Evolutionary conservation across 768 basidiomycete species (phyloP), one percentile per base, ranked within the genome.

Genomic region (Leccinum aurantiacum): DNA sequence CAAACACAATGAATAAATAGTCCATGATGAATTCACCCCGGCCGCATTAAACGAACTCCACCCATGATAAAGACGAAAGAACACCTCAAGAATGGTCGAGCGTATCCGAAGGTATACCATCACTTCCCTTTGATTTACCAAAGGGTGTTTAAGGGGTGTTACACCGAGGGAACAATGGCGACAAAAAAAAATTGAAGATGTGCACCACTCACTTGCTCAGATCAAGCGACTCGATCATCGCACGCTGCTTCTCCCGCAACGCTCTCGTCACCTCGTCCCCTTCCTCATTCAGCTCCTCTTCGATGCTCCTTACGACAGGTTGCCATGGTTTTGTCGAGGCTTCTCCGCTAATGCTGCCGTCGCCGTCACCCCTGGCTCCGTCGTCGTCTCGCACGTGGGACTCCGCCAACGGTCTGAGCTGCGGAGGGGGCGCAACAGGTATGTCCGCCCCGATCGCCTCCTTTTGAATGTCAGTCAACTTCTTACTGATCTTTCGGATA

Each of bases 201-300:
- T 19, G 44, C 17, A n/a, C 41, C 50, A 81, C 92, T 82, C 70
- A 98, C 94, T 89, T 89, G 76, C 80, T 84, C 60, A 98, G 75
- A 76, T 98, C 94, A 31, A 99, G 80, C 22, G 91, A 84, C 64
- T 93, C 87, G 53, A 98, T 87, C 80, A 98, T 85, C 73, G 90
- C 89, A 24, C 89, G 80, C 75, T 98, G 95, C 73, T 89, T 84
- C 75, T 89, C 88, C 31, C 77, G 73, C 64, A 84, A 75, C 58
- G 66, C 66, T 52, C 70, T 75, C 54, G 88, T 79, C 53, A 83
- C 88, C 63, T 83, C 82, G 61, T 86, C 82, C 0, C 91, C 95
- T 0, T 91, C 94, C 61, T 88, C 87, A 22, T 90, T 79, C 13
- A 93, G 76, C 67, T 95, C 92, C 8, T 86, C 83, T 49, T 85